Evolutionary conservation across 768 basidiomycete genomes (phyloP), one percentile per base, ranked within the genome.

Genomic region (Tulasnella sp.): DNA sequence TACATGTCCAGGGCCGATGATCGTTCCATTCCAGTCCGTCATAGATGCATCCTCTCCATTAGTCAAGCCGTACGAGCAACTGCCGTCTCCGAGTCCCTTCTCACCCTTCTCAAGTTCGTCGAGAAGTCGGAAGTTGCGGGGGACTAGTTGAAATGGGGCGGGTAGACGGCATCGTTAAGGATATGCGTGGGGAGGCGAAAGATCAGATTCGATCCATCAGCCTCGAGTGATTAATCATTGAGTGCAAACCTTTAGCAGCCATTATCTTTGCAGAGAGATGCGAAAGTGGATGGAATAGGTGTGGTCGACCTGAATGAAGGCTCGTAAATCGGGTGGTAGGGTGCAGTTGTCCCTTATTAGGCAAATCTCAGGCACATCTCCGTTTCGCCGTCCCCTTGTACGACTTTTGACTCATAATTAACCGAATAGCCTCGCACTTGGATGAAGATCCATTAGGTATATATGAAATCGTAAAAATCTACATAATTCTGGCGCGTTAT

Each of bases 61-160:
- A 87, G 95, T 95, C 80, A 99, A 88, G 56, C 98, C 98, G 83
- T 99, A 99, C 27, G 96, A 97, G 87, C 96, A 98, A 24, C 94
- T 95, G 78, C 97, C 97, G 87, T 98, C 97, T 81, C 97, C 97
- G 85, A 99, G 96, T 76, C 98, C 98, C 86, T 99, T 99, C 89
- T 99, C 98, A 84, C 98, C 98, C 87, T 99, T 98, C 86, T 99
- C 98, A 82, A 99, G 93, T 88, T 99, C 98, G 85, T 98, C 98
- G 52, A 99, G 91, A 31, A 99, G 91, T 74, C 94, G 91, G 88
- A 99, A 99, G 87, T 97, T 98, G 84, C 97, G 90, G 38, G 97
- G 97, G 81, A 99, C 97, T 98, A 73, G 36, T 52, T 21, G 34
- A 68, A 27, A 6, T 9, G 39, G 10, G 39, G 31, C 36, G 31